These are phyloP conservation scores for Avena eriantha DNA, from an alignment of 176 grass and related monocot species.

Conservation along the genomic window DNA sequence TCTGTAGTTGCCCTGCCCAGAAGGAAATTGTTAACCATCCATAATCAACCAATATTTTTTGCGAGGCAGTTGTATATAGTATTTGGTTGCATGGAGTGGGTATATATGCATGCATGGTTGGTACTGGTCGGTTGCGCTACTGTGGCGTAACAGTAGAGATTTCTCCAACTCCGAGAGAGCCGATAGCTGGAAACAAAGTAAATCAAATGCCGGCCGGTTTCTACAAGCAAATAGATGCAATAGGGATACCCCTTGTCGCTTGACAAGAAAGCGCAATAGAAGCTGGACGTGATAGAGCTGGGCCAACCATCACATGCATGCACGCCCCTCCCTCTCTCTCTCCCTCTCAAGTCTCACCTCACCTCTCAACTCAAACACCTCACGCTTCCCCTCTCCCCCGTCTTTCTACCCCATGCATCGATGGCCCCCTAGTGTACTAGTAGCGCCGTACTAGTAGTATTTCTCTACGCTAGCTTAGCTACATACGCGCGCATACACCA, in stretches of 20 bases:
- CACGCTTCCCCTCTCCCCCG: not conserved
- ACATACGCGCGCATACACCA: not conserved
- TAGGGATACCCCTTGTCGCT: conserved; percentile 54
- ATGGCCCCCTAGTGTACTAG: not conserved
- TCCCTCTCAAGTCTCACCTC: conserved; percentile 34
- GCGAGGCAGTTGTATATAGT: too few relatives aligned
- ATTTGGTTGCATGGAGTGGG: not conserved
- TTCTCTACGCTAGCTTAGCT: not conserved
- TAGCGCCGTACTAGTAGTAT: not conserved
- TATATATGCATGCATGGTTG: not conserved
- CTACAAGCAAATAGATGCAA: conserved; percentile 62
- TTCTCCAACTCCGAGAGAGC: conserved; percentile 26
- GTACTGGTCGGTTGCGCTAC: conserved; percentile 46
- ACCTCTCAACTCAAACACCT: conserved; percentile 49
- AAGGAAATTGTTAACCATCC: too few relatives aligned
- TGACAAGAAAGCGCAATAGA: conserved; percentile 87
- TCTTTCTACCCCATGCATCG: conserved; percentile 11
- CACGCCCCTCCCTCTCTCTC: not conserved
- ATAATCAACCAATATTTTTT: too few relatives aligned
- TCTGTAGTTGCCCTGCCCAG: too few relatives aligned
- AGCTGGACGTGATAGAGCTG: conserved; percentile 65
- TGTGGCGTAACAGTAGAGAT: conserved; percentile 40
- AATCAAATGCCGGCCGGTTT: conserved; percentile 41
- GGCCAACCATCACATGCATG: conserved; percentile 76
- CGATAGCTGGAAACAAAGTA: conserved; percentile 40